phyloP scores from a whole-genome alignment of 768 basidiomycete genomes.

The Suillus fuscotomentosus region DNA sequence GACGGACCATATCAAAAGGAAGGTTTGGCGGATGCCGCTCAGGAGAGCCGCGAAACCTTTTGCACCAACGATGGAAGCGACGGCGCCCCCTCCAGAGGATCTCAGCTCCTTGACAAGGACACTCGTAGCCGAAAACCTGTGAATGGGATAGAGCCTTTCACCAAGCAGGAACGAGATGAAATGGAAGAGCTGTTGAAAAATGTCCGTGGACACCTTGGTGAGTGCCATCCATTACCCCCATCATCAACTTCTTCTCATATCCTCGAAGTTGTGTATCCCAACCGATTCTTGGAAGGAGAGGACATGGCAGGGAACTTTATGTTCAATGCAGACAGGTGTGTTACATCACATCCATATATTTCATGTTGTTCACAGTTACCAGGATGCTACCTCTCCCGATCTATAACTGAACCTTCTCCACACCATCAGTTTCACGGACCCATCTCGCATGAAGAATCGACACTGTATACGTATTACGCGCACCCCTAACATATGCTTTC shows the following conservation, averaged over 20 bases:
- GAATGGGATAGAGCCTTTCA: constrained; percentile 67
- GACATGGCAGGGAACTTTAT: constrained; percentile 90
- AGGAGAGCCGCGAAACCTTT: constrained; percentile 17
- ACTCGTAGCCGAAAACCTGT: constrained; percentile 35
- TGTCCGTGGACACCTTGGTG: constrained; percentile 85
- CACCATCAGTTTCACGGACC: background rate
- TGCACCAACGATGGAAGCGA: constrained; percentile 23
- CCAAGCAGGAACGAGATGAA: constrained; percentile 80
- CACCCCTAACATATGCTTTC: background rate
- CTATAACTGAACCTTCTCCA: constrained; percentile 45
- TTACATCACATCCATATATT: background rate
- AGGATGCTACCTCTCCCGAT: constrained; percentile 73
- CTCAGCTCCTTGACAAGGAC: constrained; percentile 38
- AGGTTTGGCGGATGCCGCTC: constrained; percentile 8
- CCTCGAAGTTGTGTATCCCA: constrained; percentile 75
- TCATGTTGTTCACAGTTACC: constrained; percentile 10
- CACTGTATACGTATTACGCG: background rate
- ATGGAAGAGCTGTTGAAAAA: constrained; percentile 84
- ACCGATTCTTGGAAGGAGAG: constrained; percentile 89
- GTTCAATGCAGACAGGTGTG: constrained; percentile 82
- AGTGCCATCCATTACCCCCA: constrained; percentile 18
- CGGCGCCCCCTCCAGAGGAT: constrained; percentile 13
- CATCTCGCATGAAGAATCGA: constrained; percentile 1
- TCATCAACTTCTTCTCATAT: background rate
- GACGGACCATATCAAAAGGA: constrained; percentile 12